phyloP scores from a whole-genome alignment of 495 filamentous ascomycete genomes.

The Podospora pseudoanserina region DNA sequence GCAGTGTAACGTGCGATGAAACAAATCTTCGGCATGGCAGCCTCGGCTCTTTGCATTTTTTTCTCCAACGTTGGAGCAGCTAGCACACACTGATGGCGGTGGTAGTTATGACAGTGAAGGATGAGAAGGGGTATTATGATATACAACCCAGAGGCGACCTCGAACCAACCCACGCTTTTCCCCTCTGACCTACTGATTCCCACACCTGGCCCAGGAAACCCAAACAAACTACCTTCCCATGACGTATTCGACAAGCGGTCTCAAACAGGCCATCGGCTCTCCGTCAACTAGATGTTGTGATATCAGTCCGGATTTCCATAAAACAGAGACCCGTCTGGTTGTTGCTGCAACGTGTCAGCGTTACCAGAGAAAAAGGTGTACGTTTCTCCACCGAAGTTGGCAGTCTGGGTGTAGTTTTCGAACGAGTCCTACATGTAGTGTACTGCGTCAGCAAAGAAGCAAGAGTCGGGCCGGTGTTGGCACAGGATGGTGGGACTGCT shows the following conservation, averaged over 20 bases:
- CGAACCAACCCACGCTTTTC: neutral
- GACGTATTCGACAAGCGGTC: neutral
- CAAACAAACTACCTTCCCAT: neutral
- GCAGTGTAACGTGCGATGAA: neutral
- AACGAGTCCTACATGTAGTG: conserved; percentile 40
- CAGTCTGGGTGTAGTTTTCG: conserved; percentile 48
- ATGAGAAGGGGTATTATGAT: conserved; percentile 6
- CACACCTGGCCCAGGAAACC: neutral
- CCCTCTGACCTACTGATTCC: neutral
- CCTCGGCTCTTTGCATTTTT: neutral
- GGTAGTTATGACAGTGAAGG: neutral
- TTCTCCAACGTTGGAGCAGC: no score
- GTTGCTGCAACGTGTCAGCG: conserved; percentile 36
- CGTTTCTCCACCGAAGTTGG: conserved; percentile 45
- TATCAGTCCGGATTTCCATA: conserved; percentile 20
- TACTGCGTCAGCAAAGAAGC: neutral
- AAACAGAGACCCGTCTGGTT: conserved; percentile 16
- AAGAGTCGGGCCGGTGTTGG: neutral
- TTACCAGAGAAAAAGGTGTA: conserved; percentile 47
- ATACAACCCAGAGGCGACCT: neutral
- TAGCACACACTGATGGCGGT: no score
- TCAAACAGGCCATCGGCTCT: neutral
- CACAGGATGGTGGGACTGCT: neutral
- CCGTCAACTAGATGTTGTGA: conserved; percentile 12
- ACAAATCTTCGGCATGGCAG: neutral